A percentile compares a stretch with the other conserved stretches of the same genome.
These are phyloP conservation scores for Microbotryum scabiosae DNA, from an alignment of 1,284 basidiomycete species.

Conservation along the genomic window DNA sequence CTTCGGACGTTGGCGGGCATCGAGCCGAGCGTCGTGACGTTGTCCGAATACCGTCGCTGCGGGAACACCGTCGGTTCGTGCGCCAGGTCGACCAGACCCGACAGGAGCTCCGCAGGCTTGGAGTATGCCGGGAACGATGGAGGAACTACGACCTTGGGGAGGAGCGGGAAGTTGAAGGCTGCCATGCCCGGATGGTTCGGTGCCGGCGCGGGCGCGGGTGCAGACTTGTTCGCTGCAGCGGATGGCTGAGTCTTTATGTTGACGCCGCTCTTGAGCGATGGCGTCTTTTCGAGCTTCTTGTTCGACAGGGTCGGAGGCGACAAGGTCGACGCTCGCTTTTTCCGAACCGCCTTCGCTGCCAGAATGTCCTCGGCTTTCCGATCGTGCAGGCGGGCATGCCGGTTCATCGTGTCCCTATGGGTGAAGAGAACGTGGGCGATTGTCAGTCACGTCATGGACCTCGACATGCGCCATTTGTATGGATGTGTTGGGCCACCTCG, in stretches of 20 bases:
- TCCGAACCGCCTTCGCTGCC: slow-evolving; percentile 13
- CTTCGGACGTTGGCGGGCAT: background rate
- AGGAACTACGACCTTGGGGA: slow-evolving; percentile 8
- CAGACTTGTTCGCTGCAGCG: no score
- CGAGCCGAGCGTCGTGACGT: background rate
- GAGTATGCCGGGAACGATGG: slow-evolving; percentile 28
- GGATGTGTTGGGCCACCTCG: background rate
- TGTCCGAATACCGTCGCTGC: background rate
- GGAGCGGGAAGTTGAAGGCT: background rate
- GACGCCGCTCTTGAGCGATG: no score
- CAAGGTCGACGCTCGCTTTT: slow-evolving; percentile 8
- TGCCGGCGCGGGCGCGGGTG: background rate
- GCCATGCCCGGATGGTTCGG: background rate
- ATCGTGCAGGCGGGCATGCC: slow-evolving; percentile 23
- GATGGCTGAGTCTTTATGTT: no score
- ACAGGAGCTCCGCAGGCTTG: slow-evolving; percentile 2
- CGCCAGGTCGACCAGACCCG: background rate
- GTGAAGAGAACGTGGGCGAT: background rate
- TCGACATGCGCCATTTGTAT: background rate
- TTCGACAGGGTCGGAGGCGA: background rate
- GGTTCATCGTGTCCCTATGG: slow-evolving; percentile 29
- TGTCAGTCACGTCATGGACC: background rate
- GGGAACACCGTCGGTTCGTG: background rate
- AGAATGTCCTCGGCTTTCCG: slow-evolving; percentile 19
- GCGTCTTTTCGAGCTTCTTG: no score